These are phyloP conservation scores for Laburnicola sp. DNA, from an alignment of 2,329 filamentous ascomycete genomes.

Conservation along the genomic window DNA sequence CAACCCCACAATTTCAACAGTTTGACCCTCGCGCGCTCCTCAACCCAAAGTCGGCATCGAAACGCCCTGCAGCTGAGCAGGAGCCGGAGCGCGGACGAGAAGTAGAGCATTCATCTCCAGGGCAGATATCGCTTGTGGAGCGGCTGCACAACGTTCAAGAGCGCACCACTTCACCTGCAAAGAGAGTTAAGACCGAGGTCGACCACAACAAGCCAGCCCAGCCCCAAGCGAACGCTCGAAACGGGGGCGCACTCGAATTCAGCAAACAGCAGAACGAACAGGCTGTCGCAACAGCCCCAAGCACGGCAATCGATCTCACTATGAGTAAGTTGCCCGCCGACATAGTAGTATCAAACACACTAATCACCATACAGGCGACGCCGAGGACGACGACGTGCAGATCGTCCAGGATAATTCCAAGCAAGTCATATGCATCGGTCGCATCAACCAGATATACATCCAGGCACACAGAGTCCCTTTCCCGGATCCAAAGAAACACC, in stretches of 20 bases:
- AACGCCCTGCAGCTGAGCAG: slow-evolving; percentile 33
- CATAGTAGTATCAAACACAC: slow-evolving; percentile 4
- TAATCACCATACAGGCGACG: slow-evolving; percentile 47
- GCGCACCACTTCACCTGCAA: slow-evolving; percentile 59
- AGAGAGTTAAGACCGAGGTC: slow-evolving; percentile 35
- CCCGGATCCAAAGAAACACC: slow-evolving; percentile 65
- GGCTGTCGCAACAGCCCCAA: slow-evolving; percentile 7
- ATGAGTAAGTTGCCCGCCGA: slow-evolving; percentile 32
- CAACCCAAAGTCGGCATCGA: slow-evolving; percentile 42
- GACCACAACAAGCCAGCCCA: slow-evolving; percentile 17
- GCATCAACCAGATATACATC: slow-evolving; percentile 68
- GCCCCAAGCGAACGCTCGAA: slow-evolving; percentile 23
- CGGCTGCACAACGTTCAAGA: slow-evolving; percentile 74
- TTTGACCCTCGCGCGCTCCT: slow-evolving; percentile 40
- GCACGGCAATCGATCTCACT: slow-evolving; percentile 37
- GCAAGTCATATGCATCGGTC: slow-evolving; percentile 80
- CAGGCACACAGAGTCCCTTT: slow-evolving; percentile 70
- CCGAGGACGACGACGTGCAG: slow-evolving; percentile 63
- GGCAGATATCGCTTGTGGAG: slow-evolving; percentile 69
- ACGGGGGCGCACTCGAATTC: slow-evolving; percentile 49
- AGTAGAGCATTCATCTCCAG: slow-evolving; percentile 29
- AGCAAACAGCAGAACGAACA: slow-evolving; percentile 31
- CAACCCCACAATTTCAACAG: slow-evolving; percentile 14
- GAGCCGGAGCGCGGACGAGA: slow-evolving; percentile 29
- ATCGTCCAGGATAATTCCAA: slow-evolving; percentile 63